Percentiles rank a stretch among this genome's conserved stretches.
phyloP scores from a whole-genome alignment of 2,329 filamentous ascomycete species.

The Ascocoryne sarcoides region DNA sequence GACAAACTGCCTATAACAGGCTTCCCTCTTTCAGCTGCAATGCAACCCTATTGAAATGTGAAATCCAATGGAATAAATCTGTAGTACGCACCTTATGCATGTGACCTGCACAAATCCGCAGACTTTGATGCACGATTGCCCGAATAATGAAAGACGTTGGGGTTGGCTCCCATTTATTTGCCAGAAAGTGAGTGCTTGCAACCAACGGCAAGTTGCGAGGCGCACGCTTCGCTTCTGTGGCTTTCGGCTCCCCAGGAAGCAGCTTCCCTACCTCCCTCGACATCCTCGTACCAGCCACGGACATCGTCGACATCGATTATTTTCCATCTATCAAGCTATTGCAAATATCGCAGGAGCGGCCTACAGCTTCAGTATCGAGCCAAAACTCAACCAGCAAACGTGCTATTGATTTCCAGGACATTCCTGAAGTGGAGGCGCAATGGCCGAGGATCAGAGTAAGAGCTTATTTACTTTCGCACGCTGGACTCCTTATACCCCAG shows the following conservation, averaged over 20 bases:
- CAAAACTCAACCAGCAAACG: not conserved
- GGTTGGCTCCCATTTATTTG: constrained; percentile 8
- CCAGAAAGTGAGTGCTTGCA: not conserved
- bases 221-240: not conserved
- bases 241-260: not conserved
- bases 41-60: constrained; percentile 4
- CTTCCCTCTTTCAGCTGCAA: constrained; percentile 1
- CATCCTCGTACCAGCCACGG: not conserved
- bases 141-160: constrained; percentile 8
- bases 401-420: constrained; percentile 5
- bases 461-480: constrained; percentile 47
- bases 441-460: constrained; percentile 29
- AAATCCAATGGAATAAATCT: constrained; percentile 7
- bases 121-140: constrained; percentile 6
- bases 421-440: constrained; percentile 18
- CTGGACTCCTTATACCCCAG: not conserved
- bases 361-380: constrained; percentile 14
- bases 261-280: not conserved
- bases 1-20: constrained; percentile 11
- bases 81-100: constrained; percentile 5
- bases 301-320: not conserved
- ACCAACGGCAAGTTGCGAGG: constrained; percentile 5
- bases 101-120: constrained; percentile 14
- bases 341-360: not conserved
- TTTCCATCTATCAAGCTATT: not conserved